Evolutionary conservation across 179 eudicot species (phyloP).

Genomic region (Drosera spatulata): DNA sequence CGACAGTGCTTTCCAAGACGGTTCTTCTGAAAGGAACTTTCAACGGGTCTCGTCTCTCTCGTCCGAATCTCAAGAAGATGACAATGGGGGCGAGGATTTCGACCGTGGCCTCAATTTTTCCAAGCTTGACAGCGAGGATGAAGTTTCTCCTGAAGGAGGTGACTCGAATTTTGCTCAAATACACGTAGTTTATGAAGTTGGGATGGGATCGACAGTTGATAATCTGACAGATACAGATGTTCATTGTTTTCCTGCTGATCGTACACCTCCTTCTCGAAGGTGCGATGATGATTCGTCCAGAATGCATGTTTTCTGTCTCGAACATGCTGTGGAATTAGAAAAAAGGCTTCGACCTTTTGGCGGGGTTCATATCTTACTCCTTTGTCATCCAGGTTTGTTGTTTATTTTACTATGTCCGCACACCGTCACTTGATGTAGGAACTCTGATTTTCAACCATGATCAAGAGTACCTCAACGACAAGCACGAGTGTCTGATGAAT

Average conservation of each 20-base stretch:
- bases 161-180: conserved; percentile 16
- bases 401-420: not conserved
- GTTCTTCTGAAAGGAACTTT: conserved; percentile 22
- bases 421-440: not conserved
- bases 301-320: conserved; percentile 90
- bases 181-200: conserved; percentile 22
- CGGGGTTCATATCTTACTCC: conserved; percentile 71
- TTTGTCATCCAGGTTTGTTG: conserved; percentile 89
- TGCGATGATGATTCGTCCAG: conserved; percentile 80
- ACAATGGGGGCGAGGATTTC: conserved; percentile 20
- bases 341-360: conserved; percentile 63
- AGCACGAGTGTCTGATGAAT: too few relatives aligned
- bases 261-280: conserved; percentile 26
- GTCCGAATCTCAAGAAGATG: conserved; percentile 19
- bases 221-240: conserved; percentile 21
- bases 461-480: too few relatives aligned
- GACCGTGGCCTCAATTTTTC: conserved; percentile 13
- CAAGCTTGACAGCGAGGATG: conserved; percentile 26
- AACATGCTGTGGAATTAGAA: conserved; percentile 87
- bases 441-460: too few relatives aligned
- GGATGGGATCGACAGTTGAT: conserved; percentile 27
- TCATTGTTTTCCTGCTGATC: conserved; percentile 15
- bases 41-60: conserved; percentile 27
- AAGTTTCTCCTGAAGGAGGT: conserved; percentile 16
- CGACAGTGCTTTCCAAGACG: conserved; percentile 24